Evolutionary conservation across 2,329 filamentous ascomycete species (phyloP).

Genomic region (Aspergillus vadensis): DNA sequence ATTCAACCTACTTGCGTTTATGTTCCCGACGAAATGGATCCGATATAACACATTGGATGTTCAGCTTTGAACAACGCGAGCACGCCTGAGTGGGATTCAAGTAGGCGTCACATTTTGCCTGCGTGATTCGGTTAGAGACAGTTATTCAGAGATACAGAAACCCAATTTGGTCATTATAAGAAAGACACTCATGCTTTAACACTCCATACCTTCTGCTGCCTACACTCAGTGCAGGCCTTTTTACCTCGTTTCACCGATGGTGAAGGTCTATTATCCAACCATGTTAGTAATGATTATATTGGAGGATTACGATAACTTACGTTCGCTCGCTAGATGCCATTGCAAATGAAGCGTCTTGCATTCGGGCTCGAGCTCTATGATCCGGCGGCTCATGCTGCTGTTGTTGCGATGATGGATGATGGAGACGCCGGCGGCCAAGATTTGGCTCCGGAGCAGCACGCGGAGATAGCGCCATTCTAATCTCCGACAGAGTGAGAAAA

Average conservation of each 20-base stretch:
- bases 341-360: background rate
- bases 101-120: constrained; percentile 46
- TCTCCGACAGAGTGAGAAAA: background rate
- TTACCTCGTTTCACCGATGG: constrained; percentile 33
- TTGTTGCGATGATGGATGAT: background rate
- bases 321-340: background rate
- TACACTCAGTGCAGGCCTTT: constrained; percentile 48
- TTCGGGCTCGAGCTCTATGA: background rate
- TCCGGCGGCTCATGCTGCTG: background rate
- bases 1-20: constrained; percentile 40
- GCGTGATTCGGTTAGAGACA: background rate
- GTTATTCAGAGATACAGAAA: background rate
- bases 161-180: background rate
- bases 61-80: constrained; percentile 42
- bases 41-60: constrained; percentile 41
- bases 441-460: background rate
- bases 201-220: constrained; percentile 44
- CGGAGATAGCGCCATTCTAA: constrained; percentile 11
- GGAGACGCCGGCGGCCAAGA: background rate
- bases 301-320: background rate
- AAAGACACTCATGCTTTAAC: background rate
- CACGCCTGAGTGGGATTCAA: constrained; percentile 39
- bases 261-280: constrained; percentile 16
- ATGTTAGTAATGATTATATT: background rate
- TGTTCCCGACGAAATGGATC: constrained; percentile 47